Evolutionary conservation across 2,329 filamentous ascomycete species (phyloP), one percentile per base, ranked within the genome.

Genomic region (Xylaria sp.): DNA sequence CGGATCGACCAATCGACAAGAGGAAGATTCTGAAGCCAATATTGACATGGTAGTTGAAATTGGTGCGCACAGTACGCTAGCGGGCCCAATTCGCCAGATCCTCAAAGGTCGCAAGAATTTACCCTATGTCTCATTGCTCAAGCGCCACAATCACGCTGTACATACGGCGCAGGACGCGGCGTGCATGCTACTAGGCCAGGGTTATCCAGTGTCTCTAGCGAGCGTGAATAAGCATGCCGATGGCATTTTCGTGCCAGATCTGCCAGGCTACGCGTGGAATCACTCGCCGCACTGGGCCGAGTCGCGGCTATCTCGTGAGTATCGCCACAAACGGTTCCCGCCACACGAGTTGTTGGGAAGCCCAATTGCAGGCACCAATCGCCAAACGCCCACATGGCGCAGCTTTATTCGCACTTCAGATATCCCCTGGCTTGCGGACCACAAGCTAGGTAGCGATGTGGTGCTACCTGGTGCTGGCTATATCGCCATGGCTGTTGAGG

Each of bases 401-500:
- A 69, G 66, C 24, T 57, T 68, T n/a, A 21, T 71, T 24, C 39
- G 56, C 12, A 39, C 67, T 12, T 19, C 39, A 1, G 62, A 73
- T n/a, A 54, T 60, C 1, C 78, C 84, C 32, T 84, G 84, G 32
- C 78, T 81, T 6, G 74, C 80, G 54, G 81, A 82, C 69, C 82
- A 83, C 74, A 65, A 75, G 48, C 79, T 83, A 76, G 79, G 82
- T 7, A 34, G 19, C 2, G 36, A 36, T 1, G 19, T 55, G 1
- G 36, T 70, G 1, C 82, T 82, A 58, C 81, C 84, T 21, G 82
- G 79, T 1, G 78, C 81, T 0, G 78, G 53, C 8, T 73, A 72
- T 50, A 36, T 73, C 5, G 9, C 48, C 14, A 69, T 73, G 65
- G 70, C 72, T 1, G 64, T 73, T 9, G 70, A 72, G 53, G 70